Conservation (phyloP, 257 asterid species). For the Petrea volubilis region DNA sequence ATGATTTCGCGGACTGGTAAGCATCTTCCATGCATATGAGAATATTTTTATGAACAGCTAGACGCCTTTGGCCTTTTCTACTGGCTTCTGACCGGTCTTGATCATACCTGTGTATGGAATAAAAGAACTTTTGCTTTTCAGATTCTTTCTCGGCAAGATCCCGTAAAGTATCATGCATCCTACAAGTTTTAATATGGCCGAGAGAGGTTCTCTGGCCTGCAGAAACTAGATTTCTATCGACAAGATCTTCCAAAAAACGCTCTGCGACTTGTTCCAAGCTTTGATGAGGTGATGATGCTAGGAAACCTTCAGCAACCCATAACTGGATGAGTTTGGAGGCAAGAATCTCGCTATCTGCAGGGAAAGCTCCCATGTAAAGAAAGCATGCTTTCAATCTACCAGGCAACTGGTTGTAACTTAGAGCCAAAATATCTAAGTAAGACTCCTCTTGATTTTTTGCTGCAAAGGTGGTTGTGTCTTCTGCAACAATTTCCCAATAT, state of each 20-base stretch:
- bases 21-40: conserved; percentile 30
- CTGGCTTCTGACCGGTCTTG: not conserved
- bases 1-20: not conserved
- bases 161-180: conserved; percentile 26
- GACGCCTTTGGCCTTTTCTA: not conserved
- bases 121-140: conserved; percentile 18
- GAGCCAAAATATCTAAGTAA: conserved; percentile 7
- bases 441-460: not conserved
- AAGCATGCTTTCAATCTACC: conserved; percentile 31
- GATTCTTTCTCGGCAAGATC: conserved; percentile 25
- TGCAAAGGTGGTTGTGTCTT: not conserved
- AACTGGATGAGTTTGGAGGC: conserved; percentile 26
- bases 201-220: not conserved
- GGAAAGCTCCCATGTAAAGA: conserved; percentile 43
- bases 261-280: conserved; percentile 16
- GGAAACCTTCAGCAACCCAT: conserved; percentile 45
- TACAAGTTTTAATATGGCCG: conserved; percentile 16
- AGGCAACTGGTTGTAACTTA: conserved; percentile 39
- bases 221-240: conserved; percentile 20
- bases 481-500: not conserved
- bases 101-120: not conserved
- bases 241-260: conserved; percentile 14
- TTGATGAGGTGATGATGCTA: not conserved
- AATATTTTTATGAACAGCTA: conserved; percentile 29
- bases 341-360: conserved; percentile 26